Evolutionary conservation across 129 eudicot genomes (phyloP), one percentile per base, ranked within the genome.

Genomic region (Tagetes patula): DNA sequence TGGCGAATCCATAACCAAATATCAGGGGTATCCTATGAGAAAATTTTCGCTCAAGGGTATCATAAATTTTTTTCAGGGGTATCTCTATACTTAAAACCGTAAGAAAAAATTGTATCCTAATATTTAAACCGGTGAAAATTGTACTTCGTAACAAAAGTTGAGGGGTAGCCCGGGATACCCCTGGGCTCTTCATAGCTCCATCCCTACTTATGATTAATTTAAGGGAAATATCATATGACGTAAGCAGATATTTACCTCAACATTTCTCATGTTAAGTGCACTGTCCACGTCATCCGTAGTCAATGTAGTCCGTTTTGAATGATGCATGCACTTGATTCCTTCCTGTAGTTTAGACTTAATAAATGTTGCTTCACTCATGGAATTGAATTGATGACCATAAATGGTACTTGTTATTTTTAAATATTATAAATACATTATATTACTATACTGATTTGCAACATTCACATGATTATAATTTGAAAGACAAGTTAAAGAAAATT

Each of bases 281-380:
- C 87, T 82, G 63, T 85, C 93, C 45, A 87, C 76, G 50, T 87
- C 93, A 72, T 87, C 89, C 36, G 93, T 82, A 38, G 93, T 84
- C 83, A 87, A 47, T 33, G 78, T 85, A 27, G 89, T 87, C 79
- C 89, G 75, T 80, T 80, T 87, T 37, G 93, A 85, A 58, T 87
- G 93, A 66, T 84, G 87, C 93, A 87, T 87, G 77, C 93, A 87
- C 76, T 87, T 87, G 73, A 85, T 87, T 37, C 89, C 93, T 70
- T 87, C 93, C 93, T 87, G 87, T 59, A 80, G 42, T 58, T 75
- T 67, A 43, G 65, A 61, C 67, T 60, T 43, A 7, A 31, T 32
- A 58, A 20, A 58, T 32, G 6, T 0, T 3, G 6, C 41, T 58
- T 54, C 3, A 20, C 11, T 32, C 65, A 36, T 61, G 66, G 20